These are phyloP conservation scores for Vicia villosa DNA, from an alignment of 306 rosid genomes.

Conservation along the genomic window DNA sequence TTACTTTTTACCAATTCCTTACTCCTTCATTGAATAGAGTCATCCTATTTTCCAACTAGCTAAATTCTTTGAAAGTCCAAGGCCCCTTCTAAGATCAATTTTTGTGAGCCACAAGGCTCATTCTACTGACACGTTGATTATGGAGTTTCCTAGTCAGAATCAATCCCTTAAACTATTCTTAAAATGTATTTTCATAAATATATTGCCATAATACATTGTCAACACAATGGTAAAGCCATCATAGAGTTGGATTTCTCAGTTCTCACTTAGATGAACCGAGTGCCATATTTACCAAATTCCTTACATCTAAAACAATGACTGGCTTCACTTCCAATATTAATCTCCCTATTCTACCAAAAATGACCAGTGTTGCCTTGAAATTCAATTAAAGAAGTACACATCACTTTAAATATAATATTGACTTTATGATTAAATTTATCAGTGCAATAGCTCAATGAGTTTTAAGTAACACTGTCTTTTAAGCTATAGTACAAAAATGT, in stretches of 20 bases:
- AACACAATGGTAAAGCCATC: background rate
- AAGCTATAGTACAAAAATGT: slow-evolving; percentile 22
- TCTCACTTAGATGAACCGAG: background rate
- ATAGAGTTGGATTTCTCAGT: background rate
- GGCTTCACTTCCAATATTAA: no score
- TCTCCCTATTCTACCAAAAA: background rate
- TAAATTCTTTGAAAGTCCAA: background rate
- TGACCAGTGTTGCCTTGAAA: slow-evolving; percentile 12
- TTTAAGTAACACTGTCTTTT: background rate
- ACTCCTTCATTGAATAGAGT: background rate
- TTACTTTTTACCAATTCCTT: background rate
- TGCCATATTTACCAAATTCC: background rate
- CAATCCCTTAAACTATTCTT: background rate
- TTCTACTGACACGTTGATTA: background rate
- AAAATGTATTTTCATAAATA: background rate
- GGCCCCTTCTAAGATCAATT: background rate
- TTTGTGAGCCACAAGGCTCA: background rate
- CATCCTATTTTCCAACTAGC: background rate
- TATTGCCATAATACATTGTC: background rate
- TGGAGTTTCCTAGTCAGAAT: background rate
- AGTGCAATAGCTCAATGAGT: background rate
- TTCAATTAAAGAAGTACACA: slow-evolving; percentile 3
- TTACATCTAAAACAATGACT: background rate
- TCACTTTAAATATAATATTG: slow-evolving; percentile 8
- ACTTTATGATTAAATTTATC: slow-evolving; percentile 12